Conservation (phyloP, 345 rosid genomes). For the Lepidium didymum region DNA sequence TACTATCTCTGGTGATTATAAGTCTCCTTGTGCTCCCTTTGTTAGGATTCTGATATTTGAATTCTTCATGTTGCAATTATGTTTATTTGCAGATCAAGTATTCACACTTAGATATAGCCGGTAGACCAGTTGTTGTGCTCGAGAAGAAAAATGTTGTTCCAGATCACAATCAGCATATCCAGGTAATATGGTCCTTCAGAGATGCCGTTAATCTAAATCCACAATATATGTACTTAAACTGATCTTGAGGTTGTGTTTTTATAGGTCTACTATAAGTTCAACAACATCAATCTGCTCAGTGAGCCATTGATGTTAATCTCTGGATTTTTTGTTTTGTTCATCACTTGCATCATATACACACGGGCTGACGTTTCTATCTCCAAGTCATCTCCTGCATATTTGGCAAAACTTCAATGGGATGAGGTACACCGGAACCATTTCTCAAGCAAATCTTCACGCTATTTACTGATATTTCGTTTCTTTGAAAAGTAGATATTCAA, state of each 20-base stretch:
- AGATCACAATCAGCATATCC: slow-evolving; percentile 85
- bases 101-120: slow-evolving; percentile 86
- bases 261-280: slow-evolving; percentile 90
- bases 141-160: slow-evolving; percentile 77
- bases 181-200: slow-evolving; percentile 39
- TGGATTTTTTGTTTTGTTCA: slow-evolving; percentile 71
- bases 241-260: background rate
- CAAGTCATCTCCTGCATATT: slow-evolving; percentile 80
- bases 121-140: slow-evolving; percentile 79
- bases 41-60: background rate
- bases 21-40: background rate
- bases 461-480: background rate
- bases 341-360: slow-evolving; percentile 61
- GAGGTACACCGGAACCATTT: slow-evolving; percentile 43
- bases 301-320: slow-evolving; percentile 87
- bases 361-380: slow-evolving; percentile 89
- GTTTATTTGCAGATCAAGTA: slow-evolving; percentile 49
- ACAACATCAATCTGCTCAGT: slow-evolving; percentile 60
- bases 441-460: background rate
- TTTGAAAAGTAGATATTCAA: background rate
- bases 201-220: background rate
- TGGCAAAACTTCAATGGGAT: slow-evolving; percentile 96
- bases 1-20: background rate
- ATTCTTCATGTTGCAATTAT: background rate
- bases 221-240: background rate